Percentiles rank a stretch among this genome's conserved stretches.
phyloP scores from a whole-genome alignment of 2,329 filamentous ascomycete species.

The Orbilia quercus region DNA sequence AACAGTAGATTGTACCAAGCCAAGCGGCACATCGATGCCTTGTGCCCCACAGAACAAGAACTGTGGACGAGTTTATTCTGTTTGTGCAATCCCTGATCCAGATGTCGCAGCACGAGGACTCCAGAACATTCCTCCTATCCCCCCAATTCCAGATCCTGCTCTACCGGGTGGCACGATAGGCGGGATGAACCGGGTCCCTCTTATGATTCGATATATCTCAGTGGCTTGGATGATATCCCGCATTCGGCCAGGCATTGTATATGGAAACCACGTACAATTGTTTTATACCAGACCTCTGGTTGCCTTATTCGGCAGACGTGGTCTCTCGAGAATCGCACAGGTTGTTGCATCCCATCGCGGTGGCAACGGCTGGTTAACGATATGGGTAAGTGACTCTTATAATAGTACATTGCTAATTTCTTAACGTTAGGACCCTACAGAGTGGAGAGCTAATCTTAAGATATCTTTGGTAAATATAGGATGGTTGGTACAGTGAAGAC shows the following conservation, averaged over 20 bases:
- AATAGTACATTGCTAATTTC: neutral
- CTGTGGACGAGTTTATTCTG: constrained; percentile 13
- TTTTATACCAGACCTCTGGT: constrained; percentile 17
- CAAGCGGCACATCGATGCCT: neutral
- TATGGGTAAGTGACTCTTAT: constrained; percentile 16
- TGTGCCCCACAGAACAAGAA: constrained; percentile 30
- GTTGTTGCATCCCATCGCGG: constrained; percentile 9
- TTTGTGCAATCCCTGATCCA: constrained; percentile 10
- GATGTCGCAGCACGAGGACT: constrained; percentile 14
- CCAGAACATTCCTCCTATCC: neutral
- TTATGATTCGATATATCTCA: constrained; percentile 13
- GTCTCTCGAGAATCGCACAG: constrained; percentile 11
- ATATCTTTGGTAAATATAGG: constrained; percentile 6
- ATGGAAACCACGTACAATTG: constrained; percentile 5
- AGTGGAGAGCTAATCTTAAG: neutral
- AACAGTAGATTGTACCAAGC: constrained; percentile 9
- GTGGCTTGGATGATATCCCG: constrained; percentile 14
- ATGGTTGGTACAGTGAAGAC: constrained; percentile 28
- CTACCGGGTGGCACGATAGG: neutral
- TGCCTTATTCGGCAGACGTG: constrained; percentile 3
- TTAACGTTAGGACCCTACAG: neutral
- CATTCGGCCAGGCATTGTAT: constrained; percentile 2
- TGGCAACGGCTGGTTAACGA: constrained; percentile 19
- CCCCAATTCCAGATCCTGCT: constrained; percentile 13
- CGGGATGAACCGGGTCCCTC: neutral